Conservation (phyloP, 768 basidiomycete species). For the Psilocybe tampanensis region DNA sequence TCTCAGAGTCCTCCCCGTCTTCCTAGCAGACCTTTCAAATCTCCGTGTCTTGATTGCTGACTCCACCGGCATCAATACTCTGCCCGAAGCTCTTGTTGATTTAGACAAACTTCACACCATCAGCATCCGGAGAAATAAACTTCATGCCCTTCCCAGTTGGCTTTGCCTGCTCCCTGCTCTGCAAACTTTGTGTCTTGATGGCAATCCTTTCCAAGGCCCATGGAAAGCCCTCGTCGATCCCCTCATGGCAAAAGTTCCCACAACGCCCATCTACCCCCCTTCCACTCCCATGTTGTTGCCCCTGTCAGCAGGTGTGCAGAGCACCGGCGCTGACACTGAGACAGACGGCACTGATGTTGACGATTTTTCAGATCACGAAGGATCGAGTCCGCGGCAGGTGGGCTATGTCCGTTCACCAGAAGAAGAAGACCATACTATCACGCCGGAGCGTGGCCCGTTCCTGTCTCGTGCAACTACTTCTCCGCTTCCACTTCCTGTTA, state of each 20-base stretch:
- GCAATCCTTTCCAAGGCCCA: slow-evolving; percentile 93
- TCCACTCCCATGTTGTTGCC: slow-evolving; percentile 66
- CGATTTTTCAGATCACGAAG: slow-evolving; percentile 60
- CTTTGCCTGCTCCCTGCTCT: slow-evolving; percentile 84
- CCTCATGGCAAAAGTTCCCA: slow-evolving; percentile 64
- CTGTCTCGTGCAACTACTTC: slow-evolving; percentile 55
- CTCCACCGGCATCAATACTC: slow-evolving; percentile 74
- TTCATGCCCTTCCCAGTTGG: slow-evolving; percentile 93
- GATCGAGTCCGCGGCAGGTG: slow-evolving; percentile 39
- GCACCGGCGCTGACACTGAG: slow-evolving; percentile 41
- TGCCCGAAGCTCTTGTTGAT: slow-evolving; percentile 74
- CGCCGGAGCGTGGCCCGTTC: slow-evolving; percentile 56
- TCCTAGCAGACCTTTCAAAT: slow-evolving; percentile 73
- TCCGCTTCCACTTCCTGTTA: slow-evolving; percentile 37
- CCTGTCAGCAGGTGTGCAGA: slow-evolving; percentile 46
- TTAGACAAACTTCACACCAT: slow-evolving; percentile 86
- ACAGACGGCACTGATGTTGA: slow-evolving; percentile 51
- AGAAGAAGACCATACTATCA: slow-evolving; percentile 79
- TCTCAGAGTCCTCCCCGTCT: slow-evolving; percentile 87
- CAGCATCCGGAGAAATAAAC: slow-evolving; percentile 85
- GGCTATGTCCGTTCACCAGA: slow-evolving; percentile 39
- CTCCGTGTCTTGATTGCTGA: slow-evolving; percentile 94
- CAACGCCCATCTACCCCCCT: slow-evolving; percentile 64
- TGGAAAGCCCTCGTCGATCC: slow-evolving; percentile 92
- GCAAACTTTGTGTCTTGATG: slow-evolving; percentile 90